phyloP scores from a whole-genome alignment of 495 filamentous ascomycete genomes.

The Friedmanniomyces simplex region DNA sequence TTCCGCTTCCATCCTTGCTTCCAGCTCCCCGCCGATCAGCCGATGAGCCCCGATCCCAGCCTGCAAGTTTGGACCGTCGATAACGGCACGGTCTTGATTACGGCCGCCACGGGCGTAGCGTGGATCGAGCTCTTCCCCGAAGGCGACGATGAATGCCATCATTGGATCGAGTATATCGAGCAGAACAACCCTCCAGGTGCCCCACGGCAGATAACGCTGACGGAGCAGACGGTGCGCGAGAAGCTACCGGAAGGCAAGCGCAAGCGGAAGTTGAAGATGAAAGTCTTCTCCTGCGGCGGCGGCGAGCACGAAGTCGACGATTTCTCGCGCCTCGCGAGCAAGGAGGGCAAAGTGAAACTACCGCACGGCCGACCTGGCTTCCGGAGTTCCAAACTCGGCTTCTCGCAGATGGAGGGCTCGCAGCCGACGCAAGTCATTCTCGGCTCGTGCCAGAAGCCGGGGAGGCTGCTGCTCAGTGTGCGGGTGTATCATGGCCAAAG shows the following conservation, averaged over 20 bases:
- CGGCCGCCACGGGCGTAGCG: constrained; percentile 68
- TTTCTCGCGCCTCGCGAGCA: constrained; percentile 53
- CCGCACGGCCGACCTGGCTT: constrained; percentile 64
- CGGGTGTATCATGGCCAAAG: constrained; percentile 68
- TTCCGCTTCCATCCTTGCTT: constrained; percentile 91
- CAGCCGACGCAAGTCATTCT: constrained; percentile 65
- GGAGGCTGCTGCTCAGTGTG: constrained; percentile 63
- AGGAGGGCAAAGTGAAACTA: constrained; percentile 61
- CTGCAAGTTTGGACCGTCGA: constrained; percentile 84
- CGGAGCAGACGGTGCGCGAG: constrained; percentile 62
- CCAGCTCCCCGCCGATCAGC: constrained; percentile 62
- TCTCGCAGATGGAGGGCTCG: constrained; percentile 60
- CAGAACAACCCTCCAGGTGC: constrained; percentile 45
- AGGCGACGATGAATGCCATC: constrained; percentile 61
- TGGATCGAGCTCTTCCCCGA: constrained; percentile 72
- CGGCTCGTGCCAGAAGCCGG: constrained; percentile 54
- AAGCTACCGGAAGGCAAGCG: constrained; percentile 59
- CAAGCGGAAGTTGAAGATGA: constrained; percentile 58
- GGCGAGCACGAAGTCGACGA: constrained; percentile 66
- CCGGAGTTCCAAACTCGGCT: constrained; percentile 65
- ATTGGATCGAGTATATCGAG: constrained; percentile 67
- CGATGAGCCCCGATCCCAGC: constrained; percentile 58
- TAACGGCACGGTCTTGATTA: constrained; percentile 66
- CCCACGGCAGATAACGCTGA: constrained; percentile 61
- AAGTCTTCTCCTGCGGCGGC: constrained; percentile 62